Conservation (phyloP, 108 stramenopile genomes). For the Cylindrotheca closterium region DNA sequence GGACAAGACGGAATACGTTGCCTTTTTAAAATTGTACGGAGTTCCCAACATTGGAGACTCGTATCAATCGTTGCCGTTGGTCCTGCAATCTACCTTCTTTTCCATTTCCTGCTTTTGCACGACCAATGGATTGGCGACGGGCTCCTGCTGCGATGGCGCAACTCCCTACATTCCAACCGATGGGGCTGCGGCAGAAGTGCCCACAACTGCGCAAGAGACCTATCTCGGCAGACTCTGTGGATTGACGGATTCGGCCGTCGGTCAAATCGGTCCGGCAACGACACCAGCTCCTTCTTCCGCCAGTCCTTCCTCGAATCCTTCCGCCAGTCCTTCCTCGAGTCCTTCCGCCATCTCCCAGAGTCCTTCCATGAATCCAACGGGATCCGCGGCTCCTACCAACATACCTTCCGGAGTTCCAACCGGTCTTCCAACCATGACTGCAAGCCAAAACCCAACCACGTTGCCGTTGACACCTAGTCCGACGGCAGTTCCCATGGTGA, state of each 20-base stretch:
- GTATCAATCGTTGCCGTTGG: slow-evolving; percentile 27
- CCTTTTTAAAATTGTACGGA: slow-evolving; percentile 19
- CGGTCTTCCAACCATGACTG: not conserved
- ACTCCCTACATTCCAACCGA: slow-evolving; percentile 20
- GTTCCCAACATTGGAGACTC: slow-evolving; percentile 13
- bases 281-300: slow-evolving; percentile 7
- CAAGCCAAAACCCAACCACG: slow-evolving; percentile 3
- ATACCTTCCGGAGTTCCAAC: slow-evolving; percentile 7
- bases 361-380: slow-evolving; percentile 2
- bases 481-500: not conserved
- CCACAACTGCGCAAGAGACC: slow-evolving; percentile 16
- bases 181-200: slow-evolving; percentile 16
- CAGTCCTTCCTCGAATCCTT: not conserved
- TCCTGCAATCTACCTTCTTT: slow-evolving; percentile 23
- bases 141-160: slow-evolving; percentile 26
- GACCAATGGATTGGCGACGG: not conserved
- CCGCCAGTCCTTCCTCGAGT: not conserved
- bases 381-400: slow-evolving; percentile 1
- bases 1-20: slow-evolving; percentile 24
- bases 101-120: slow-evolving; percentile 26
- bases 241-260: slow-evolving; percentile 20
- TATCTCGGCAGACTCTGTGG: slow-evolving; percentile 29
- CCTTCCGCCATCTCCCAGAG: not conserved
- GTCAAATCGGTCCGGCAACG: slow-evolving; percentile 6
- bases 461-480: not conserved